Base-by-base conservation (phyloP, 768 basidiomycete genomes). In the Lentinula lateritia region DNA sequence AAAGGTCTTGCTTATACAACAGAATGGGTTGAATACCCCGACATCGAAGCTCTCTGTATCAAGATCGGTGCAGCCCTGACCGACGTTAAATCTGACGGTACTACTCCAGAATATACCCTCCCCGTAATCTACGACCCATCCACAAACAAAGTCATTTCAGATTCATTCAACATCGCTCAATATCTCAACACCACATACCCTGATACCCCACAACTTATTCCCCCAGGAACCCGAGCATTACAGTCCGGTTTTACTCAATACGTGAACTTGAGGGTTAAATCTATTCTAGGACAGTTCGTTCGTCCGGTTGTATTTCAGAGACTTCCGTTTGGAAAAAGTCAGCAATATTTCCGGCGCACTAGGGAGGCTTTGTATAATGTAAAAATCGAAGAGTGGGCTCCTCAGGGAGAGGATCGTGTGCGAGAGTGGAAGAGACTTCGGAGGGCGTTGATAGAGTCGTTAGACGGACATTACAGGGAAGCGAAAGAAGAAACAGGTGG, bases 151-250 rank as follows among this genome's bases (percentile, higher is more conserved):
- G 67, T 68, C 45, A 50, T 78, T 23, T 57, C 77, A 0, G 77
- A 81, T 42, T 76, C 76, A 13, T 68, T 71, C 53, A 63, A 65
- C 41, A 80, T 80, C 61, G 76, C 78, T 28, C 66, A 70, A 39
- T 81, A 80, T 61, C 77, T 80, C 38, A 78, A 81, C 38, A 67
- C 62, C 23, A 68, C 70, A 0, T 80, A 76, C 65, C 75, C 78
- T 8, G 69, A 74, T 46, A 71, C 72, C 3, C 74, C 72, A 0
- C 61, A 52, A 16, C 66, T 80, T 16, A 63, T 78, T 32, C 75
- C 76, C 1, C 39, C 57, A 1, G 74, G 69, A n/a, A 67, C 66
- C 1, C 42, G 55, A 16, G 65, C 63, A 1, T 62, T 70, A 10
- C 68, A 68, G 41, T 38, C 52, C 18, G 62, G 58, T 15, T 66